Evolutionary conservation across 768 basidiomycete species (phyloP), one percentile per base, ranked within the genome.

Genomic region (Macrolepiota fuliginosa): DNA sequence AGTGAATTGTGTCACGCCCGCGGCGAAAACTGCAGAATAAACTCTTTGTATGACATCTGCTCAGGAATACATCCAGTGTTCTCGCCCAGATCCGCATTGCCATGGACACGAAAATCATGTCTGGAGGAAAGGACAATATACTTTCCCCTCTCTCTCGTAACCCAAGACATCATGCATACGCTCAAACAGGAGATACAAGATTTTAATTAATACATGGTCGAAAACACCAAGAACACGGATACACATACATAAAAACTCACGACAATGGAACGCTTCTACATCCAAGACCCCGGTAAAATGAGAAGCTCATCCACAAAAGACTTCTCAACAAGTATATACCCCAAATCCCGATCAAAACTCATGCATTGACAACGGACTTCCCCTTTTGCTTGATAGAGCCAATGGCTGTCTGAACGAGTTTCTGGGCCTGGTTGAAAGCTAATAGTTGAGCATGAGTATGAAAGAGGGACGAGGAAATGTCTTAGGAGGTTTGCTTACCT

Each of bases 371-470:
- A 55, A 42, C 52, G 24, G 35, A 37, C 37, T n/a, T 46, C n/a
- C 37, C 49, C 46, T 52, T 61, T 4, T 4, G 19, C 15, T 29
- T 54, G 12, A 61, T 11, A 0, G n/a, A 12, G 7, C 45, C 54
- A 4, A 55, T 32, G 2, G 35, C 39, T 1, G 24, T 39, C 52
- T 40, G 46, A 35, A 49, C 13, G 15, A 54, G 9, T 10, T 25
- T 55, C 46, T 40, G 53, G 5, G 45, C 60, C 37, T 54, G 53
- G 12, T 54, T 27, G 12, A 54, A 15, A 39, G 47, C 60, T 61
- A 47, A 32, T 13, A 37, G 19, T 39, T 61, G 35, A 54, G 45
- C 17, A 47, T 46, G 22, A 54, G 53, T 25, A 7, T 7, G n/a
- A 2, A 19, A 9, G 39, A 15, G 6, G 39, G 39, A 12, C 7